Evolutionary conservation across 1,139 yeast species (phyloP), one percentile per base, ranked within the genome.

Genomic region (Zhuliangozyma parablackwelliae): DNA sequence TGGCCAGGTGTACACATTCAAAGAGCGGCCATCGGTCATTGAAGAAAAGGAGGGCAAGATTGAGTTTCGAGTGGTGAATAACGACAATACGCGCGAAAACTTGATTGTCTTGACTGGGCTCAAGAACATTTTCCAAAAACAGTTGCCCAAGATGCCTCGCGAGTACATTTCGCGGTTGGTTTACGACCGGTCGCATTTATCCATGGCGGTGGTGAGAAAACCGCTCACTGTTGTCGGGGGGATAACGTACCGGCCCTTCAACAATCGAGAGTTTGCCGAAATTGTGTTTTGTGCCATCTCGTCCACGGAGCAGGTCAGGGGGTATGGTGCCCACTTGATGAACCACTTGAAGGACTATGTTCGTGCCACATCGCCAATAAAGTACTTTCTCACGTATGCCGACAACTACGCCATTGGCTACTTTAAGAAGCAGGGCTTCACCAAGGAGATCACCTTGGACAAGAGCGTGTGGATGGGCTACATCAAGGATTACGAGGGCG

Each of bases 331-430:
- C 0, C 98, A 94, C 61, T 62, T 92, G 54, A 92, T 92, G 99
- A 92, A 94, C 61, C 99, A 92, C 63, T 67, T 92, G 48, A 92
- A 92, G 56, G 98, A 92, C 59, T 92, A 92, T 56, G 97, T 92
- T 31, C 72, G 90, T 48, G 85, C 92, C 21, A 89, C 97, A 0
- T 80, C 95, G 3, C 87, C 85, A 11, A 82, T 94, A 37, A 82
- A 79, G 62, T 84, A 92, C 57, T 94, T 94, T 55, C 62, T 92
- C 46, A 94, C 99, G 0, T 92, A 92, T 62, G 99, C 99, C 3
- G 99, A 92, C 67, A 92, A 92, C 61, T 92, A 92, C 61, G 99
- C 99, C 38, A 92, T 92, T 61, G 99, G 99, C 2, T 92, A 92
- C 60, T 92, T 92, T 71, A 90, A 90, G 54, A 92, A 92, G 57